phyloP scores from a whole-genome alignment of 2,329 filamentous ascomycete genomes.

The Phyllosticta paracitricarpa region DNA sequence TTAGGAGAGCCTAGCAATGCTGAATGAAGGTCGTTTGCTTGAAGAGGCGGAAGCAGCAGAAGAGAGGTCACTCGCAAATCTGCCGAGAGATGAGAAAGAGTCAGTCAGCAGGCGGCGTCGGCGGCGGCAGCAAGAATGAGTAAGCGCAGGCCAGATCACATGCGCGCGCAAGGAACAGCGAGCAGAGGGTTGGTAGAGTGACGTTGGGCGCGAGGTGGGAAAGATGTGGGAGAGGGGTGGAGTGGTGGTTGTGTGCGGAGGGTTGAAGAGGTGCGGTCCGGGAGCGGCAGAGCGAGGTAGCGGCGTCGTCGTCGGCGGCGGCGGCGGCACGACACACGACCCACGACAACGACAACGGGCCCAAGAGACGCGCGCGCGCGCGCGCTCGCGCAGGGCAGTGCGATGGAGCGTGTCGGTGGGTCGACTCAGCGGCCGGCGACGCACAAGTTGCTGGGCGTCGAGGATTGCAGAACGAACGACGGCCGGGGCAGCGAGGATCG shows the following conservation, averaged over 20 bases:
- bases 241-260: background rate
- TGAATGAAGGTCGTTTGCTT: constrained; percentile 22
- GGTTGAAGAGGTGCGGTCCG: background rate
- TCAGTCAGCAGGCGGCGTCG: background rate
- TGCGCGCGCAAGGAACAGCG: constrained; percentile 19
- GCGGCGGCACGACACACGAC: background rate
- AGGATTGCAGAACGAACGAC: background rate
- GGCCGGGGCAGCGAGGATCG: background rate
- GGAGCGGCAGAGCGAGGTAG: background rate
- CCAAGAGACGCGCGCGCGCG: background rate
- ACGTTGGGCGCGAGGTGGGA: background rate
- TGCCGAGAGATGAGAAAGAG: constrained; percentile 11
- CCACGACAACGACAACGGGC: background rate
- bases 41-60: constrained; percentile 17
- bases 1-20: constrained; percentile 9
- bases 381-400: background rate
- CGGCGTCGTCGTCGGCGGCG: background rate
- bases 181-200: constrained; percentile 7
- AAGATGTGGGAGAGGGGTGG: background rate
- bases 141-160: constrained; percentile 21
- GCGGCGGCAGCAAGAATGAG: constrained; percentile 14
- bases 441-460: background rate
- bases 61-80: constrained; percentile 20
- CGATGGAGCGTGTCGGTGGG: background rate
- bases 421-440: background rate